Evolutionary conservation across 192 early-diverging fungal genomes (phyloP), one percentile per base, ranked within the genome.

Genomic region (Geranomyces variabilis): DNA sequence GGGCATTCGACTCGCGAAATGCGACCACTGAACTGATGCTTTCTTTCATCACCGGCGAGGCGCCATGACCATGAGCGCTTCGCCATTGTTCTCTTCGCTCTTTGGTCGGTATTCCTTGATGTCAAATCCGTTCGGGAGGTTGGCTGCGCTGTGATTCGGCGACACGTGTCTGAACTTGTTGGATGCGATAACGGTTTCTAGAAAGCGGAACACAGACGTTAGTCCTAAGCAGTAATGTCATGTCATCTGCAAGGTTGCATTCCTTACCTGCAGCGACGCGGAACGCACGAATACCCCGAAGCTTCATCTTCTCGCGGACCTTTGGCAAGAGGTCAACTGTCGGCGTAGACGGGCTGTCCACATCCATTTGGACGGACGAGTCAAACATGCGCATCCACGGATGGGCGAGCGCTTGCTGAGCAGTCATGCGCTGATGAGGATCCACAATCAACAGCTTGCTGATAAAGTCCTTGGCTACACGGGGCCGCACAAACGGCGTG

Each of bases 251-350:
- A 53, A 15, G 51, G 3, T n/a, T n/a, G 2, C 17, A 4, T 4
- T 1, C 15, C 63, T 17, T 64, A 64, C 63, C 63, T 31, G 63
- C 63, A 44, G 63, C 63, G 43, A 64, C 63, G 17, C 63, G 15
- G 43, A 64, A 64, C 44, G 34, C 43, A 21, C 63, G 63, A 13
- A 64, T 41, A 3, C 41, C 63, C 41, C 41, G 33, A 19, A 45
- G 43, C 43, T 64, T 41, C 21, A 24, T 84, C 59, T 92, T 90
- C 46, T 93, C 85, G 17, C 87, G 85, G 57, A 96, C 91, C 31
- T 88, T 84, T 34, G 90, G 92, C 45, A 98, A 82, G 55, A 98
- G 86, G 79, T 98, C 94, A n/a, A 85, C 82, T 24, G 90, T 88
- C 7, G 76, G 79, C 55, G 79, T 88, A 65, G 79, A 49, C 19